phyloP scores from a whole-genome alignment of 352 stramenopile genomes.

The Phytophthora kernoviae region DNA sequence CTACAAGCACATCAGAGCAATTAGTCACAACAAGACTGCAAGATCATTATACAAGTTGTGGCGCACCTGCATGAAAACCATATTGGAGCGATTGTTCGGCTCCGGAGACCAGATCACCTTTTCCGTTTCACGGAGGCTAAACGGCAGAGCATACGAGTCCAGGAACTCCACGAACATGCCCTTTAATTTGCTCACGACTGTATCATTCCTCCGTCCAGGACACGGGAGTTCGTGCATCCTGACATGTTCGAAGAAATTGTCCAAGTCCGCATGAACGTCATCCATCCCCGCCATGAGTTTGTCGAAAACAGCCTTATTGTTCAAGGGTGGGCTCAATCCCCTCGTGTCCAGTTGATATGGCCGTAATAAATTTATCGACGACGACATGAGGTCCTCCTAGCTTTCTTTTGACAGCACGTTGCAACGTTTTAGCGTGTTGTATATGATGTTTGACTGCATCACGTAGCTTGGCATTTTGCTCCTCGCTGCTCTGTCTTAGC shows the following conservation, averaged over 20 bases:
- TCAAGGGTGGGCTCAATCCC: slow-evolving; percentile 17
- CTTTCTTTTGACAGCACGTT: slow-evolving; percentile 25
- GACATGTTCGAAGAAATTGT: slow-evolving; percentile 6
- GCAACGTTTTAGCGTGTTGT: slow-evolving; percentile 23
- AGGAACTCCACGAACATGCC: slow-evolving; percentile 23
- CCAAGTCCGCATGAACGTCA: slow-evolving; percentile 7
- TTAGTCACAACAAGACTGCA: not conserved
- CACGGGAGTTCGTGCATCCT: slow-evolving; percentile 17
- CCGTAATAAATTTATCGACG: slow-evolving; percentile 14
- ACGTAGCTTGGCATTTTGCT: slow-evolving; percentile 22
- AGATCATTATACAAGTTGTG: no score
- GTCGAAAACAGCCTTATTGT: slow-evolving; percentile 27
- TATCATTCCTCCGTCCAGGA: slow-evolving; percentile 20
- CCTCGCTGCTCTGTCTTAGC: slow-evolving; percentile 14
- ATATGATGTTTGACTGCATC: slow-evolving; percentile 13
- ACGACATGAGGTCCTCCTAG: slow-evolving; percentile 13
- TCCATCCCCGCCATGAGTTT: slow-evolving; percentile 19
- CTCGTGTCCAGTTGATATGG: slow-evolving; percentile 13
- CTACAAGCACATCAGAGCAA: slow-evolving; percentile 3
- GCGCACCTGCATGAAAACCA: slow-evolving; percentile 21
- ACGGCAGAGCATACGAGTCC: slow-evolving; percentile 26
- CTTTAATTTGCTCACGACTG: not conserved
- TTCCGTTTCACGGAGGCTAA: slow-evolving; percentile 11
- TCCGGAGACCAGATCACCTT: slow-evolving; percentile 20
- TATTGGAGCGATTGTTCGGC: not conserved